phyloP scores from a whole-genome alignment of 257 asterid species.

The Solanum pimpinellifolium region DNA sequence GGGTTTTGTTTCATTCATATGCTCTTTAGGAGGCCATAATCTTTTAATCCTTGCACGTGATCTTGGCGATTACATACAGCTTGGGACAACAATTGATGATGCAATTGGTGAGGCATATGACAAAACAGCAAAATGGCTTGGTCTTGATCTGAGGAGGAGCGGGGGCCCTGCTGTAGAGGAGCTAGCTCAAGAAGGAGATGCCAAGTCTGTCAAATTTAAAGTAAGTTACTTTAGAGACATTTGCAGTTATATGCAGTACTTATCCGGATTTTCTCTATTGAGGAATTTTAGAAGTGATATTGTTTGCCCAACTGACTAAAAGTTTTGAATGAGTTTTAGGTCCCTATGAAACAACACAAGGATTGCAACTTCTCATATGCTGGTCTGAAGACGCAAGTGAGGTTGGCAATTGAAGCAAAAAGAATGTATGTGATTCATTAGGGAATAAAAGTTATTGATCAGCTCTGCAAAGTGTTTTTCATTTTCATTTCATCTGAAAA shows the following conservation, averaged over 20 bases:
- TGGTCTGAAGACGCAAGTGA: conserved; percentile 98
- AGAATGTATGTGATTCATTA: conserved; percentile 42
- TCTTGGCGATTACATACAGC: conserved; percentile 87
- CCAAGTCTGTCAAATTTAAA: conserved; percentile 52
- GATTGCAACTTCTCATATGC: conserved; percentile 97
- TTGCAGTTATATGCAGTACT: neutral
- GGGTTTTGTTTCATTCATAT: neutral
- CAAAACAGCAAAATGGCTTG: conserved; percentile 98
- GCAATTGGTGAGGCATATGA: conserved; percentile 99
- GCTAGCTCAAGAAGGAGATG: conserved; percentile 87
- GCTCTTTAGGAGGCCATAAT: conserved; percentile 82
- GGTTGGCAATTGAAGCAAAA: conserved; percentile 82
- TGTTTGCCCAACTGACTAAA: neutral
- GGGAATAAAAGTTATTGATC: neutral
- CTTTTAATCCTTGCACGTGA: conserved; percentile 90
- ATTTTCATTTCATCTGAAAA: neutral
- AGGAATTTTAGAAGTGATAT: neutral
- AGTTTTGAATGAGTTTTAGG: conserved; percentile 32
- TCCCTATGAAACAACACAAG: conserved; percentile 96
- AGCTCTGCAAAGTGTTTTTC: neutral
- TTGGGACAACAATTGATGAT: conserved; percentile 92
- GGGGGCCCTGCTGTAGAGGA: conserved; percentile 99
- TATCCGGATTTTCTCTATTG: neutral
- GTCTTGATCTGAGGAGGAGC: conserved; percentile 92
- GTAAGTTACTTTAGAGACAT: conserved; percentile 26